Evolutionary conservation across 2,329 filamentous ascomycete genomes (phyloP), one percentile per base, ranked within the genome.

Genomic region (Blastomyces gilchristii): DNA sequence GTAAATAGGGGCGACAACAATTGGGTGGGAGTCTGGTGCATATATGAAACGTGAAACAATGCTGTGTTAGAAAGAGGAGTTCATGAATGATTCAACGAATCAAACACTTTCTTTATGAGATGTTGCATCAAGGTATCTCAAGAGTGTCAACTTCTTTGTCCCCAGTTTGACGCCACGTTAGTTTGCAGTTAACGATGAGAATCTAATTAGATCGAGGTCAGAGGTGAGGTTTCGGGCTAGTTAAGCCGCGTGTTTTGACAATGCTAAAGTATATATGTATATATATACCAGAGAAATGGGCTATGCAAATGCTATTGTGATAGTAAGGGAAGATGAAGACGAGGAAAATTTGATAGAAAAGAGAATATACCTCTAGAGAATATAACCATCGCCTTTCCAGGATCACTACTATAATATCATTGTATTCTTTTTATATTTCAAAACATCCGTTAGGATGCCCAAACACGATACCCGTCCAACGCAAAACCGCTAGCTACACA

Each of bases 1-100:
- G 79, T 80, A 12, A 67, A 73, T 60, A 75, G 72, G 16, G 14
- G 43, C 8, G 43, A 45, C 7, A 45, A 45, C 9, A 72, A 74
- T 52, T 62, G 62, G 18, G 71, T 62, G 43, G 69, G 65, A 1
- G 68, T 72, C 58, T 67, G 65, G 34, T 65, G 8, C 37, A 39
- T 7, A 39, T 12, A 39, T 67, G 69, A 60, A 65, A 11, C 25
- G 22, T 43, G 56, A 43, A 57, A 56, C 39, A 63, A 60, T 39
- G 37, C 41, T 18, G 41, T 39, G 11, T 41, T 39, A 56, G 28
- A 53, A 18, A 31, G 16, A 53, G 16, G 6, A 7, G 37, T 39
- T 39, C 1, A 16, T 53, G 25, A 22, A 52, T 52, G 49, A 7
- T 28, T 16, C 0, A 52, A 3, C 16, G 11, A 57, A 57, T 37